These are phyloP conservation scores for Furcasterigmium furcatum DNA, from an alignment of 2,329 filamentous ascomycete genomes.

Conservation along the genomic window DNA sequence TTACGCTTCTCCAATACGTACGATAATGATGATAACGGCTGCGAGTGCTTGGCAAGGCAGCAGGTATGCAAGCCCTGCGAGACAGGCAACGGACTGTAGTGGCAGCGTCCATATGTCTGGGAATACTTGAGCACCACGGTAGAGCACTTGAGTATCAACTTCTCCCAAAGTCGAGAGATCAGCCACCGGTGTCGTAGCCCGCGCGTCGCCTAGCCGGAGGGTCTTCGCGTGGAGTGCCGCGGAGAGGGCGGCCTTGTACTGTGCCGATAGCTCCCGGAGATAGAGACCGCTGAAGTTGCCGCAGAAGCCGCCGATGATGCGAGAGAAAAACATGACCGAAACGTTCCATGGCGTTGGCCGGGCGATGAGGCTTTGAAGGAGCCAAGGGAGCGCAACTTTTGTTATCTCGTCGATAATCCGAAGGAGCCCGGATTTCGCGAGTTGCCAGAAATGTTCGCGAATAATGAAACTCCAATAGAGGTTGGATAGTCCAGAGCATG, in stretches of 20 bases:
- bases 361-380: not conserved
- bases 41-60: not conserved
- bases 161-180: not conserved
- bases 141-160: not conserved
- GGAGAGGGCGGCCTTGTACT: not conserved
- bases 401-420: not conserved
- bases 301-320: not conserved
- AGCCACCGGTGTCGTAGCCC: not conserved
- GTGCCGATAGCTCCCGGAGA: not conserved
- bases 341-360: not conserved
- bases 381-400: not conserved
- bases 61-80: not conserved
- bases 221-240: not conserved
- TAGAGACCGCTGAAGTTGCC: not conserved
- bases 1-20: no score
- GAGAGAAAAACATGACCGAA: not conserved
- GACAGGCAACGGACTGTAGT: not conserved
- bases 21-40: not conserved
- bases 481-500: no score
- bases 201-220: not conserved
- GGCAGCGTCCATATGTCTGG: not conserved
- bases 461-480: not conserved
- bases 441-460: not conserved
- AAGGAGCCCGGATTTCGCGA: not conserved
- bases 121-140: not conserved